Evolutionary conservation across 176 grass and related monocot genomes (phyloP), one percentile per base, ranked within the genome.

Genomic region (Elaeis guineensis): DNA sequence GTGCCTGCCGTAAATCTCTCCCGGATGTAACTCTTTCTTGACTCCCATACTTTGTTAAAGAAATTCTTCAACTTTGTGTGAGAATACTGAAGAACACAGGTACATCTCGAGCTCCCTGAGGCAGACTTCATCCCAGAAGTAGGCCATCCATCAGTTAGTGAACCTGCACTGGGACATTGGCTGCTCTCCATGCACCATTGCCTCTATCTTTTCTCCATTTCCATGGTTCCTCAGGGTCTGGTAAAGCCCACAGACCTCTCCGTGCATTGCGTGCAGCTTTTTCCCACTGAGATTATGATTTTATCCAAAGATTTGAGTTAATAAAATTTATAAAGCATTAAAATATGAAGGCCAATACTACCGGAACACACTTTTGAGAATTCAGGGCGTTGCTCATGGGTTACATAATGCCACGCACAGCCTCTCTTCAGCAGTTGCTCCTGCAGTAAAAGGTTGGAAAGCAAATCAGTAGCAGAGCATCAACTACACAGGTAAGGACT

Each of bases 341-440:
- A 12, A 44, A 44, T 44, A 12, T 12, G 35, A 44, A 44, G 8
- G 35, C 8, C 11, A 6, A 44, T 12, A 3, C 35, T 11, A 12
- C 9, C 14, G 11, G 35, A 14, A 44, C 35, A 2, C 35, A 44
- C 35, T 44, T 14, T 11, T 14, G 35, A 44, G 11, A 77, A 77
- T 69, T 49, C 49, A 1, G 64, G 64, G 8, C 77, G 77, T 16
- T 49, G 58, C 50, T 68, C 62, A 2, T 21, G 70, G 5, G 0
- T 1, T 14, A 26, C 25, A 19, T 54, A 52, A 57, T 53, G 74
- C 64, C 54, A 50, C 49, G 71, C 79, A 63, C 23, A 55, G 44
- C 53, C 72, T 60, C 17, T 39, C 16, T 54, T 77, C 49, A 81
- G 55, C 70, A 75, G 6, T 59, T 72, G 30, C 49, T 67, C 71